Conservation (phyloP, 768 basidiomycete species). For the Boletus bicolor region DNA sequence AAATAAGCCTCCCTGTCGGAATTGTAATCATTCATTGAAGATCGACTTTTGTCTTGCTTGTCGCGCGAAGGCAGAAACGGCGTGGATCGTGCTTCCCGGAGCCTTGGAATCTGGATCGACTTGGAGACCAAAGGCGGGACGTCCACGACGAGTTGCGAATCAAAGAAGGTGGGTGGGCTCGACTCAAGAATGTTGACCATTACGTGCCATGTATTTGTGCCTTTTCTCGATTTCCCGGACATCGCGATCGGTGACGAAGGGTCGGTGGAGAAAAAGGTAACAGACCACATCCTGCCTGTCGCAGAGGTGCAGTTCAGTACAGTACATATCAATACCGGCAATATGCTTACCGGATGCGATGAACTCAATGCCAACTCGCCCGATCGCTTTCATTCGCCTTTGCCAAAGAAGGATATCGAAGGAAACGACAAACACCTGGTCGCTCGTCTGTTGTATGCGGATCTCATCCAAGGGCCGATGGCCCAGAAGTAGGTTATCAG, state of each 20-base stretch:
- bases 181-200: slow-evolving; percentile 33
- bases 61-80: not conserved
- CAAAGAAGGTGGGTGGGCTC: slow-evolving; percentile 20
- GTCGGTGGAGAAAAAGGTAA: slow-evolving; percentile 20
- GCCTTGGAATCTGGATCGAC: not conserved
- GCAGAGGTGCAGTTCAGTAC: not conserved
- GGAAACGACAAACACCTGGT: slow-evolving; percentile 48
- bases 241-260: not conserved
- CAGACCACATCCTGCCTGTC: slow-evolving; percentile 25
- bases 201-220: slow-evolving; percentile 36
- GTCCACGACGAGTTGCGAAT: slow-evolving; percentile 13
- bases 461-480: slow-evolving; percentile 50
- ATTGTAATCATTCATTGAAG: not conserved
- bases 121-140: not conserved
- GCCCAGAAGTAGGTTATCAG: slow-evolving; percentile 45
- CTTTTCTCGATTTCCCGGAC: slow-evolving; percentile 8
- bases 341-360: slow-evolving; percentile 41
- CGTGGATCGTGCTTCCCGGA: slow-evolving; percentile 2
- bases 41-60: not conserved
- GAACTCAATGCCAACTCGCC: slow-evolving; percentile 59
- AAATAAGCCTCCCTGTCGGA: not conserved
- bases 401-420: slow-evolving; percentile 60
- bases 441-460: slow-evolving; percentile 44
- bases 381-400: slow-evolving; percentile 64
- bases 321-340: not conserved